Evolutionary conservation across 1,284 basidiomycete genomes (phyloP), one percentile per base, ranked within the genome.

Genomic region (Trichosporon ovoides): DNA sequence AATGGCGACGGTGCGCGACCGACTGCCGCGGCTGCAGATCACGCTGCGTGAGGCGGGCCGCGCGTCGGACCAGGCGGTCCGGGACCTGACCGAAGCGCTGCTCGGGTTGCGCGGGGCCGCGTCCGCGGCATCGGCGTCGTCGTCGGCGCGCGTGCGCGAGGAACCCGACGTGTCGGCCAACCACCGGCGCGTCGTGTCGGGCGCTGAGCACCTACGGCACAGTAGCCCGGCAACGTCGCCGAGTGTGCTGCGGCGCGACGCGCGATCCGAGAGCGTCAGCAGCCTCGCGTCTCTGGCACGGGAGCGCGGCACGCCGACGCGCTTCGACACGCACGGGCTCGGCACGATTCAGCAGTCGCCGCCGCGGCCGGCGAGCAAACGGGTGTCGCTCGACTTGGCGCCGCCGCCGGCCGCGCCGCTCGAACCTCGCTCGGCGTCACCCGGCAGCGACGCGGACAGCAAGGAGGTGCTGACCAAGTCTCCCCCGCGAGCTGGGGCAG

Each of bases 1-100:
- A 7, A 31, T 54, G 7, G 38, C 24, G 16, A 62, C 46, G 12
- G 60, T 66, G 12, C 53, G 57, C 22, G 60, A 68, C 14, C 65
- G 67, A 16, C 55, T 71, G 9, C 62, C 55, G 1, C 56, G 59
- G 3, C 57, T 76, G 18, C 57, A 64, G 0, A 55, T 63, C 1
- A 48, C 67, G 7, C 56, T 75, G 12, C 60, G 68, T 9, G 72
- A 76, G n/a, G 68, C 73, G 0, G 63, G 59, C 2, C 61, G 65
- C 28, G 56, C 66, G 9, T 68, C 66, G 2, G 74, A 76, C 55
- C 69, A 72, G 46, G 69, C 65, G 3, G 66, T 75, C 3, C 62
- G 74, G 11, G 70, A 73, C 52, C 59, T 75, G 14, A 76, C 74
- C 4, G 60, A 68, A 12, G 60, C 74, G 20, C 57, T 76, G 40